Evolutionary conservation across 2,329 filamentous ascomycete species (phyloP).

Genomic region (Penicillium paneum): DNA sequence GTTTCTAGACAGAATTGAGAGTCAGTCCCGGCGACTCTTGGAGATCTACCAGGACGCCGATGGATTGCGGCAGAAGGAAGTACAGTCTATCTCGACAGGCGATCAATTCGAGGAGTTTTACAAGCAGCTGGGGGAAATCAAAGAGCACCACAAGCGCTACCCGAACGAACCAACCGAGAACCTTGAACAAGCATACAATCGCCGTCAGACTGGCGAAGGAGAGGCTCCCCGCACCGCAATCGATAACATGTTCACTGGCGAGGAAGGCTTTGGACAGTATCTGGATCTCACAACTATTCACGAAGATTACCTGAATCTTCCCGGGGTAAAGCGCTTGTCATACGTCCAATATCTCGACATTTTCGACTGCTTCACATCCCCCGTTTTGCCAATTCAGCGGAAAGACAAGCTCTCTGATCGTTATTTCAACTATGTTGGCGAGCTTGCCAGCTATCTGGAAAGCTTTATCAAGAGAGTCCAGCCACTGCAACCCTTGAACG

Average conservation of each 20-base stretch:
- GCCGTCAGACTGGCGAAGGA: constrained; percentile 62
- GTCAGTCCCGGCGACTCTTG: constrained; percentile 75
- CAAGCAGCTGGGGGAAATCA: constrained; percentile 74
- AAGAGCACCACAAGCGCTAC: constrained; percentile 84
- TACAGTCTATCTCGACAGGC: constrained; percentile 77
- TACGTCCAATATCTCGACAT: constrained; percentile 91
- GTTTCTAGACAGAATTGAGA: constrained; percentile 81
- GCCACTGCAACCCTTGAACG: constrained; percentile 81
- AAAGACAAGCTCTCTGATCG: constrained; percentile 84
- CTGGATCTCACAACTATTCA: constrained; percentile 83
- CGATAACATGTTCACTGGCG: constrained; percentile 90
- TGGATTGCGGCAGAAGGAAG: constrained; percentile 69
- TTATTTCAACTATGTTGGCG: constrained; percentile 85
- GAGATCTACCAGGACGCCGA: constrained; percentile 80
- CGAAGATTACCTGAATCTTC: constrained; percentile 86
- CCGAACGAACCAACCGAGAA: constrained; percentile 95
- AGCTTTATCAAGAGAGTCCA: constrained; percentile 79
- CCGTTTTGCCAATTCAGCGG: constrained; percentile 70
- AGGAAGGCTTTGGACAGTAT: constrained; percentile 89
- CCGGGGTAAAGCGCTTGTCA: constrained; percentile 75
- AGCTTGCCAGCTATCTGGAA: constrained; percentile 79
- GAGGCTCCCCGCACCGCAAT: constrained; percentile 65
- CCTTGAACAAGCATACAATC: constrained; percentile 85
- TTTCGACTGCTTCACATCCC: constrained; percentile 81
- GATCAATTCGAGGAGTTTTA: constrained; percentile 92